Evolutionary conservation across 2,329 filamentous ascomycete genomes (phyloP), one percentile per base, ranked within the genome.

Genomic region (Aspergillus ustus): DNA sequence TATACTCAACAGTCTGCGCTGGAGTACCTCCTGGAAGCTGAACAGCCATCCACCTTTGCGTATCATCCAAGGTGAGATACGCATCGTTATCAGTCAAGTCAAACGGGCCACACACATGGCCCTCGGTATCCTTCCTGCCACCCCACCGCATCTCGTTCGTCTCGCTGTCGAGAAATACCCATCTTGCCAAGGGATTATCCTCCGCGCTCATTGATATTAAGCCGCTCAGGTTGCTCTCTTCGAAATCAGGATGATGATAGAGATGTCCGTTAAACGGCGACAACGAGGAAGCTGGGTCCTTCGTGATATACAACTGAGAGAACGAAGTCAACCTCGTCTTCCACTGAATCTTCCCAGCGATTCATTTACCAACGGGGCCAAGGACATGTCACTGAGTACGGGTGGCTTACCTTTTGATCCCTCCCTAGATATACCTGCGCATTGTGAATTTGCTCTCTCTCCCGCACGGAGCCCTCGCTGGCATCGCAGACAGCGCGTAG

Each of bases 31-130:
- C 49, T 2, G 57, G 22, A 13, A 52, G n/a, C 40, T 44, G 49
- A 2, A 59, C 57, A 17, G 57, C 57, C 57, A 59, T 37, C 57
- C 57, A 59, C 15, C 40, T 17, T 8, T 59, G 46, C 11, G 29
- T 29, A 17, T 31, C 34, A 11, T 59, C 40, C 11, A 53, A 20
- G 9, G 57, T 59, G 7, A 53, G 17, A 28, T 46, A 59, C 9
- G 44, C n/a, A 15, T 45, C 49, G 25, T 34, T 31, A 22, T 59
- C 49, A 13, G 34, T 22, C 34, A 50, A 29, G 20, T 58, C 56
- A 19, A 52, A 58, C 6, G 48, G 56, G 4, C 56, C 56, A 15
- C 56, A 45, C 22, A 58, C 48, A 44, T 58, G 34, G 17, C 20
- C 48, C 25, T 58, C 45, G 3, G 29, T 28, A 20, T 58, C 56